These are phyloP conservation scores for Chimonanthus salicifolius DNA, from an alignment of 164 flowering plant genomes.

Conservation along the genomic window DNA sequence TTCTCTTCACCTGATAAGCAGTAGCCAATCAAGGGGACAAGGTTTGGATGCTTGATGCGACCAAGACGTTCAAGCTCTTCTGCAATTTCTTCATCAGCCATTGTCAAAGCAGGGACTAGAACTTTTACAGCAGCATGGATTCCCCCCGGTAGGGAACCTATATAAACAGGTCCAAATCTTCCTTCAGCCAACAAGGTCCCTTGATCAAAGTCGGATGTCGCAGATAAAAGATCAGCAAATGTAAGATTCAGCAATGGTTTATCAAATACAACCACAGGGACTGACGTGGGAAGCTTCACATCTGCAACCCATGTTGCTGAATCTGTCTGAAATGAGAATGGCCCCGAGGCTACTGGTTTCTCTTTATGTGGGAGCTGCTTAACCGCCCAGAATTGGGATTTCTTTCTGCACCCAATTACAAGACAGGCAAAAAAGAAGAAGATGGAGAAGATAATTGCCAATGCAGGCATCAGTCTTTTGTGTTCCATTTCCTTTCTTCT, in stretches of 20 bases:
- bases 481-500: slow-evolving; percentile 27
- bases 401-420: slow-evolving; percentile 57
- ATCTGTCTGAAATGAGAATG: slow-evolving; percentile 84
- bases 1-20: slow-evolving; percentile 86
- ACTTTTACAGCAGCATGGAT: slow-evolving; percentile 87
- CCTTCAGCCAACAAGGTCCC: slow-evolving; percentile 80
- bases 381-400: slow-evolving; percentile 43
- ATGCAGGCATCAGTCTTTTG: slow-evolving; percentile 47
- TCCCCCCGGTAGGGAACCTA: slow-evolving; percentile 76
- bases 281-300: slow-evolving; percentile 70
- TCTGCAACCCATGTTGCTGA: slow-evolving; percentile 88
- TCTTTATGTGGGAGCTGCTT: slow-evolving; percentile 59
- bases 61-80: slow-evolving; percentile 70
- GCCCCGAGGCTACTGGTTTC: slow-evolving; percentile 63
- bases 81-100: slow-evolving; percentile 81
- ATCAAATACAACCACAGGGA: slow-evolving; percentile 72
- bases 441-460: slow-evolving; percentile 46
- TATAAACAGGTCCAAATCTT: slow-evolving; percentile 77
- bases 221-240: slow-evolving; percentile 77
- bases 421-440: slow-evolving; percentile 45
- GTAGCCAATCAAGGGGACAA: slow-evolving; percentile 76
- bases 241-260: slow-evolving; percentile 82
- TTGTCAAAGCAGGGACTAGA: slow-evolving; percentile 64
- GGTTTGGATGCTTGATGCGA: slow-evolving; percentile 76
- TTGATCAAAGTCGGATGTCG: slow-evolving; percentile 75